Base-by-base conservation (phyloP, 192 early-diverging fungal genomes). In the Helicostylum pulchrum region DNA sequence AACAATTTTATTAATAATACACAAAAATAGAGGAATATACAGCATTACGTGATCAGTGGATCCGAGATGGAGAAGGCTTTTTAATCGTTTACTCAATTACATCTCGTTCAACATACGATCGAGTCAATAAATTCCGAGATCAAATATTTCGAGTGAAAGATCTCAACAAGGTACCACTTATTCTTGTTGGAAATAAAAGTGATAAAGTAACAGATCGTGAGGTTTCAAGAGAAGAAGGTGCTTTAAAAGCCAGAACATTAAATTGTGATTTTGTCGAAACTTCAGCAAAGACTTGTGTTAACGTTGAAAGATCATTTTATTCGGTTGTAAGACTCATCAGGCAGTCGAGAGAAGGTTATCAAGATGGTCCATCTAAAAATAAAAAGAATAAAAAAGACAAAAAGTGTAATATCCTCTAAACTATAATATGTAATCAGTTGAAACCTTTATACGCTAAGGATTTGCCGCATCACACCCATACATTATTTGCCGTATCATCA, bases 141-240 rank as follows among this genome's bases (percentile, higher is more conserved):
- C 91, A 93, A 77, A 92, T 94, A 56, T 79, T 82, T 63, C 83
- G 90, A 15, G 90, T 93, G 10, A 94, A 94, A 70, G 91, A 93
- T 72, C 75, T 83, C 55, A 86, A 88, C 53, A 79, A 81, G 60
- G 86, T 92, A 21, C 91, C 92, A 20, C 78, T 94, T 68, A 88
- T 94, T 67, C 79, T 94, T 14, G 90, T 94, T 15, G 92, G 92
- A 60, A 94, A 92, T 80, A 93, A 94, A 78, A 92, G 92, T 77
- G 93, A 94, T 74, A 84, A 81, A 67, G 77, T 81, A 17, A 79
- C 80, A 48, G 88, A 93, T 62, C 81, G 90, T 39, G 89, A 92
- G 66, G 91, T 94, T 8, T 83, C 83, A 31, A 81, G 80, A 68
- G 89, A 89, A 62, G 89, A 94, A 73, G 93, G 92, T 7, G 65